Percentiles rank a stretch among this genome's conserved stretches.
These are phyloP conservation scores for Rhodomyrtus psidioides DNA, from an alignment of 441 rosid genomes.

Conservation along the genomic window DNA sequence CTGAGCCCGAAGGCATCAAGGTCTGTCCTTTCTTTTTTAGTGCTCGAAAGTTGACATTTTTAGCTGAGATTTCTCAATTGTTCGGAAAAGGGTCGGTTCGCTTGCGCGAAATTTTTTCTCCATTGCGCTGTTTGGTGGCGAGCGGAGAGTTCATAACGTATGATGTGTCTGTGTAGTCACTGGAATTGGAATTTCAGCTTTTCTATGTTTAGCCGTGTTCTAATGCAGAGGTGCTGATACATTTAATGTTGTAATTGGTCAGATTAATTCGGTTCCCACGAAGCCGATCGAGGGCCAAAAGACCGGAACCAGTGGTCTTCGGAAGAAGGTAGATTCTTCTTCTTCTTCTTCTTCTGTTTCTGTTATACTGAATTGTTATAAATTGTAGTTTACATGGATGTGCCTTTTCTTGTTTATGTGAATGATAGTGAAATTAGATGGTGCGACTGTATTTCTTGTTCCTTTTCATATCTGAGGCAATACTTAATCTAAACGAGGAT, in stretches of 20 bases:
- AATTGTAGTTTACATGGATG: conserved; percentile 1
- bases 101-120: neutral
- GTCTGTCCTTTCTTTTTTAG: conserved; percentile 14
- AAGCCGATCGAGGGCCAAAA: conserved; percentile 90
- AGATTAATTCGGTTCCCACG: conserved; percentile 73
- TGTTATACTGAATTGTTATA: neutral
- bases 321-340: conserved; percentile 60
- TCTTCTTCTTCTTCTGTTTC: neutral
- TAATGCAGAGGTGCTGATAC: neutral
- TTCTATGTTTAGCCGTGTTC: neutral
- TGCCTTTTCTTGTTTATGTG: neutral
- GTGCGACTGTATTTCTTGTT: neutral
- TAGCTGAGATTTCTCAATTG: neutral
- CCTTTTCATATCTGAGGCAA: neutral
- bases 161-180: neutral
- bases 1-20: conserved; percentile 78
- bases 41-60: neutral
- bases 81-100: neutral
- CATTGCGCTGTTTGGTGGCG: neutral
- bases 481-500: neutral
- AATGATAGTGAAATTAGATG: neutral
- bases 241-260: neutral
- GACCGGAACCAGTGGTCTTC: conserved; percentile 92
- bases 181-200: neutral
- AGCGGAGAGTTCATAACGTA: neutral